phyloP scores from a whole-genome alignment of 768 basidiomycete genomes.

The Lactarius indigo region DNA sequence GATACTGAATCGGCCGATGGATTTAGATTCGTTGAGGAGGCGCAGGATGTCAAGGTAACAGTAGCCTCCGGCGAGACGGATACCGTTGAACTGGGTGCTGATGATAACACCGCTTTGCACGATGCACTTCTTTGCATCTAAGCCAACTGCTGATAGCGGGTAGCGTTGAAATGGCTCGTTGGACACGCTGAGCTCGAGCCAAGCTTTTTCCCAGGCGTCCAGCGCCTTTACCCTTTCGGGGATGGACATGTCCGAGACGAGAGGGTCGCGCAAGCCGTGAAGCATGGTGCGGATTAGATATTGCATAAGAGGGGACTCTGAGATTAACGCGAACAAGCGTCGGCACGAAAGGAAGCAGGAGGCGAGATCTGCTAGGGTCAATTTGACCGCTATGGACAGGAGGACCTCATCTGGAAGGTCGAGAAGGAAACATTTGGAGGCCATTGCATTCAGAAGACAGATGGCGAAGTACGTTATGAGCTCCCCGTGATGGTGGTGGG shows the following conservation, averaged over 20 bases:
- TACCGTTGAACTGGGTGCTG: background rate
- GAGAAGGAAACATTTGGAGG: background rate
- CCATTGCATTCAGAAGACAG: background rate
- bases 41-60: conserved; percentile 7
- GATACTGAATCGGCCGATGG: background rate
- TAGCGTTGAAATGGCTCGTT: background rate
- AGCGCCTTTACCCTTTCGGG: conserved; percentile 5
- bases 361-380: conserved; percentile 2
- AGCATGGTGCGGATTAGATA: conserved; percentile 18
- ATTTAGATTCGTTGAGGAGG: background rate
- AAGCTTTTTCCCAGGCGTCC: conserved; percentile 16
- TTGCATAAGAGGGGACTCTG: conserved; percentile 15
- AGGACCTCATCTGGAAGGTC: conserved; percentile 17
- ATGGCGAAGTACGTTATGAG: background rate
- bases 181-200: conserved; percentile 4
- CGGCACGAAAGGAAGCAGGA: conserved; percentile 8
- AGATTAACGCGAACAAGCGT: conserved; percentile 4
- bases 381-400: background rate
- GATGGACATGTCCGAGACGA: conserved; percentile 6
- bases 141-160: background rate
- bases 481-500: background rate
- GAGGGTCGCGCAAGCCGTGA: conserved; percentile 12
- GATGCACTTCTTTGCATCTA: background rate
- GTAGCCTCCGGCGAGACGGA: conserved; percentile 1
- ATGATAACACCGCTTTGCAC: conserved; percentile 13